Percentiles rank a stretch among this genome's conserved stretches.
Conservation (phyloP, 352 stramenopile genomes). For the Phytopythium vexans region DNA sequence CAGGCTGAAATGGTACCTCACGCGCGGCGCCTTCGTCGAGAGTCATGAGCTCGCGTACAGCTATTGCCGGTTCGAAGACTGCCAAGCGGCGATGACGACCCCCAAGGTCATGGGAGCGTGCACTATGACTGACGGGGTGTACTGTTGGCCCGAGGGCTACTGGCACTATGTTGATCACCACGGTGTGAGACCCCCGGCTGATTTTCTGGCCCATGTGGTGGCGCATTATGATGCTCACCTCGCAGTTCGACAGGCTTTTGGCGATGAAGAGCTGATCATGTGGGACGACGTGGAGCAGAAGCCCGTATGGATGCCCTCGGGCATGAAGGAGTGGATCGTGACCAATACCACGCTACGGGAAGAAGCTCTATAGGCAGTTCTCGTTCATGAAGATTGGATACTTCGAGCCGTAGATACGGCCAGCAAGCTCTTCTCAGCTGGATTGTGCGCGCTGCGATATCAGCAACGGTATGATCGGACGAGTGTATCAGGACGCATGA, state of each 20-base stretch:
- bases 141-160: constrained; percentile 76
- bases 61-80: constrained; percentile 67
- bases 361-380: too few relatives aligned
- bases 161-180: constrained; percentile 70
- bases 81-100: constrained; percentile 24
- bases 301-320: constrained; percentile 38
- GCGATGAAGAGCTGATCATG: constrained; percentile 32
- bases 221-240: constrained; percentile 18
- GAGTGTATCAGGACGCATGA: too few relatives aligned
- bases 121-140: constrained; percentile 73
- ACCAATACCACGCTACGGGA: constrained; percentile 40
- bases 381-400: too few relatives aligned
- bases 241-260: constrained; percentile 13
- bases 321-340: constrained; percentile 70
- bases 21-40: constrained; percentile 54
- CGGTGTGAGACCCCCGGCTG: constrained; percentile 53
- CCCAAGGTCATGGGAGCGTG: constrained; percentile 65
- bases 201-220: constrained; percentile 57
- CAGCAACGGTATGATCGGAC: too few relatives aligned
- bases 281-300: constrained; percentile 42
- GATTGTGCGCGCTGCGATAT: too few relatives aligned
- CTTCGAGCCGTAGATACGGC: too few relatives aligned
- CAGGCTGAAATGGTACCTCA: constrained; percentile 58
- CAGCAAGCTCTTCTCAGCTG: too few relatives aligned
- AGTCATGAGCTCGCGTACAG: constrained; percentile 82